Evolutionary conservation across 371 early-diverging fungal species (phyloP).

Genomic region (Syncephalastrum contaminatum): DNA sequence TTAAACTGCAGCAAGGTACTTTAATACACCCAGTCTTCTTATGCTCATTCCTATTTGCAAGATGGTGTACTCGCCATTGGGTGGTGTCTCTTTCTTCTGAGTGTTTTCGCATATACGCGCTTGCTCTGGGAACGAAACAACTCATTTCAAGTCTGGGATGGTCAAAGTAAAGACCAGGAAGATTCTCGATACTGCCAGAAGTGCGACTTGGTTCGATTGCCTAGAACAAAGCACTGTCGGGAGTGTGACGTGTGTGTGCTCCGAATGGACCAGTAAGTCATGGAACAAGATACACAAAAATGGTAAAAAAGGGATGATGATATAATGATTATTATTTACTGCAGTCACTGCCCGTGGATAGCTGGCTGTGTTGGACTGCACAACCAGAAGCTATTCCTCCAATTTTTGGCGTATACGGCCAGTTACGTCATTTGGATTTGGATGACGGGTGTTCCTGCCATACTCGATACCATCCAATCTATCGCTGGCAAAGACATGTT

Average conservation of each 20-base stretch:
- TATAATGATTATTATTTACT: slow-evolving; percentile 1
- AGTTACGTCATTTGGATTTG: slow-evolving; percentile 4
- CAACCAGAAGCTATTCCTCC: slow-evolving; percentile 5
- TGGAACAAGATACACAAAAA: background rate
- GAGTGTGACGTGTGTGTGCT: slow-evolving; percentile 8
- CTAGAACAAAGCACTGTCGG: slow-evolving; percentile 8
- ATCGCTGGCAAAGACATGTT: no score
- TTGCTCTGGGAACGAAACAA: no score
- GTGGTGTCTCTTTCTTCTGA: no score
- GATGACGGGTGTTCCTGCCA: no score
- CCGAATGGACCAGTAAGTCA: slow-evolving; percentile 8
- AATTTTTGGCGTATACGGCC: slow-evolving; percentile 5
- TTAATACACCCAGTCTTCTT: no score
- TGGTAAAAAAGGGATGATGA: no score
- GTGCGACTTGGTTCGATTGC: slow-evolving; percentile 1
- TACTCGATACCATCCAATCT: no score
- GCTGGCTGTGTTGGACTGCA: slow-evolving; percentile 7
- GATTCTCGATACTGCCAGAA: background rate
- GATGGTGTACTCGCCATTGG: no score
- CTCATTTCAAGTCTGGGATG: background rate
- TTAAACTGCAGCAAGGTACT: no score
- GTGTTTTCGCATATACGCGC: no score
- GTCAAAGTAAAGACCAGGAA: background rate
- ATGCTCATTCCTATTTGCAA: background rate
- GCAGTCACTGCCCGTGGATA: background rate